Conservation (phyloP, 192 early-diverging fungal species). For the Oehlia diaphana region DNA sequence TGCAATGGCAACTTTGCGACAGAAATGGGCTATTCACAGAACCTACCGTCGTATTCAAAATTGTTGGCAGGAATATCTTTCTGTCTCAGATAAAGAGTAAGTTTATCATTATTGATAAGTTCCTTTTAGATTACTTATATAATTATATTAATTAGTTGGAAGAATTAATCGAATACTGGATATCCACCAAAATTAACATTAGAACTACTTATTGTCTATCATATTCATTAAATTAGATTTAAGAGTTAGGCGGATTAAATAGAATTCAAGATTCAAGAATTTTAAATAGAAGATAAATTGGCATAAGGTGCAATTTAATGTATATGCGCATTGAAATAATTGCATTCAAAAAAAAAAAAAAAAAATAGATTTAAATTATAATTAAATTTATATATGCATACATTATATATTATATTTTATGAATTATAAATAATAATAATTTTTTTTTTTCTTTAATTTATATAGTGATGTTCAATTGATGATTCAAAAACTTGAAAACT, state of each 20-base stretch:
- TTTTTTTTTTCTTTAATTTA: background rate
- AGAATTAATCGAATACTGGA: background rate
- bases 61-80: constrained; percentile 40
- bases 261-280: no score
- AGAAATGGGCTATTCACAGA: constrained; percentile 47
- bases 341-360: background rate
- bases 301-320: background rate
- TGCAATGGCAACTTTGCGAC: constrained; percentile 45
- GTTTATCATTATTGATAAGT: background rate
- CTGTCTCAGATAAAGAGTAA: constrained; percentile 39
- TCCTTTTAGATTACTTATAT: background rate
- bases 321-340: background rate
- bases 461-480: constrained; percentile 34
- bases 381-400: no score
- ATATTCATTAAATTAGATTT: background rate
- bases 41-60: constrained; percentile 40
- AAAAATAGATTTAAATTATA: background rate
- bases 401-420: no score
- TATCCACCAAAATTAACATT: background rate
- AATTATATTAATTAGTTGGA: background rate
- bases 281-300: background rate
- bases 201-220: background rate
- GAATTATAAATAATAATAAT: no score
- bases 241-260: background rate
- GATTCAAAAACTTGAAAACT: constrained; percentile 34